Percentiles rank a stretch among this genome's conserved stretches.
These are phyloP conservation scores for Patellifolia procumbens DNA, from an alignment of 179 eudicot genomes.

Conservation along the genomic window DNA sequence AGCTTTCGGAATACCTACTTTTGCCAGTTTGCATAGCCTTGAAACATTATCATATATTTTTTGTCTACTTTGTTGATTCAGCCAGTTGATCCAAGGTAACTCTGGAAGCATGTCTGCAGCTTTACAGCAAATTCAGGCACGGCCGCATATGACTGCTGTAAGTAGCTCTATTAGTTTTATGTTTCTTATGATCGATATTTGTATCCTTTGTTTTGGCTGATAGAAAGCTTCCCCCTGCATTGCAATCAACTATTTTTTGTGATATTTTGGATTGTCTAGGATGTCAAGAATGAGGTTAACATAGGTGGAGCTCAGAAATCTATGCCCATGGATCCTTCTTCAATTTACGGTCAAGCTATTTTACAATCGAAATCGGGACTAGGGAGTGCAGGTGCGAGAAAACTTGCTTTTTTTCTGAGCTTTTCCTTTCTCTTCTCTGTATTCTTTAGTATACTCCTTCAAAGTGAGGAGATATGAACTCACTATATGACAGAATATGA, in stretches of 20 bases:
- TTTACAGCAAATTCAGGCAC: conserved; percentile 90
- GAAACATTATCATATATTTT: conserved; percentile 25
- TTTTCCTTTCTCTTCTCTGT: background rate
- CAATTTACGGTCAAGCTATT: conserved; percentile 90
- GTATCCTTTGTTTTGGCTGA: background rate
- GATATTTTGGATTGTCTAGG: conserved; percentile 45
- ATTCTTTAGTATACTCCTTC: background rate
- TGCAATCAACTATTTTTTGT: conserved; percentile 1
- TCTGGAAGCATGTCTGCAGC: conserved; percentile 82
- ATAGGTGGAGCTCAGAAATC: conserved; percentile 76
- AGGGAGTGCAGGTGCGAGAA: conserved; percentile 70
- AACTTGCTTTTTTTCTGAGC: background rate
- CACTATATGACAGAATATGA: background rate
- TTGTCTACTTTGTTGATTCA: conserved; percentile 50
- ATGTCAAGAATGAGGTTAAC: conserved; percentile 74
- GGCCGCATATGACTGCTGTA: conserved; percentile 74
- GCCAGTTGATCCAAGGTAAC: conserved; percentile 84
- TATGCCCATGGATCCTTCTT: conserved; percentile 84
- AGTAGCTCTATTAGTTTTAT: conserved; percentile 20
- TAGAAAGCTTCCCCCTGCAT: conserved; percentile 3
- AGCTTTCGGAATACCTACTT: background rate
- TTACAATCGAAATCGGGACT: conserved; percentile 90
- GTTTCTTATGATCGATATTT: background rate
- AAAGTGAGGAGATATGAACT: background rate
- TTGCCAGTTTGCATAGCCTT: conserved; percentile 9